A percentile compares a stretch with the other conserved stretches of the same genome.
These are phyloP conservation scores for Talaromyces liani DNA, from an alignment of 495 filamentous ascomycete species.

Conservation along the genomic window DNA sequence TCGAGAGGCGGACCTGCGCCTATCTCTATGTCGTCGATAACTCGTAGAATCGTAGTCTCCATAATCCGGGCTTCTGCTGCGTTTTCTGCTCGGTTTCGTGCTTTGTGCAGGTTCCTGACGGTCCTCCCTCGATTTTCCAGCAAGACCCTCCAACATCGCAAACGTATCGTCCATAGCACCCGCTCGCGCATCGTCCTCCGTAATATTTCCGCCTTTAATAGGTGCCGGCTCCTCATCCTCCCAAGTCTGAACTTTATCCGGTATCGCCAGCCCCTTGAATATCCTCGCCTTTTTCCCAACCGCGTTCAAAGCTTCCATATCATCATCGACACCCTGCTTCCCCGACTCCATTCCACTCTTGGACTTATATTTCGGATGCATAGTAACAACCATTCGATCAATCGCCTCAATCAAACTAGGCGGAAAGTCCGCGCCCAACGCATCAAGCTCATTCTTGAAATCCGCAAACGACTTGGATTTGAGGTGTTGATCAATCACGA, in stretches of 20 bases:
- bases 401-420: constrained; percentile 84
- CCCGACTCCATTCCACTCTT: constrained; percentile 30
- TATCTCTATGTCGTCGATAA: constrained; percentile 41
- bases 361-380: constrained; percentile 80
- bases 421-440: constrained; percentile 81
- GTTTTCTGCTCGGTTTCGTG: constrained; percentile 47
- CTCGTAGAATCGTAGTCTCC: constrained; percentile 46
- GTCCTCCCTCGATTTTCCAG: constrained; percentile 53
- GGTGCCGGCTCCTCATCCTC: constrained; percentile 35
- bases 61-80: constrained; percentile 64
- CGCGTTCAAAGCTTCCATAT: constrained; percentile 38
- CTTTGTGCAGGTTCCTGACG: constrained; percentile 18
- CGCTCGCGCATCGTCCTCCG: constrained; percentile 28
- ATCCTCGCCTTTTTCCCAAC: constrained; percentile 61
- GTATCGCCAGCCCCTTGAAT: constrained; percentile 84
- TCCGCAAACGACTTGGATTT: constrained; percentile 60
- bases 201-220: constrained; percentile 7
- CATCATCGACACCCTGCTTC: constrained; percentile 17
- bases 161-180: constrained; percentile 90
- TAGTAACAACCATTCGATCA: constrained; percentile 76
- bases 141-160: constrained; percentile 79
- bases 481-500: constrained; percentile 82
- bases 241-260: constrained; percentile 65
- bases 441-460: constrained; percentile 64
- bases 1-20: constrained; percentile 49